These are phyloP conservation scores for Yarrowia sp. DNA, from an alignment of 805 yeast species.

Conservation along the genomic window DNA sequence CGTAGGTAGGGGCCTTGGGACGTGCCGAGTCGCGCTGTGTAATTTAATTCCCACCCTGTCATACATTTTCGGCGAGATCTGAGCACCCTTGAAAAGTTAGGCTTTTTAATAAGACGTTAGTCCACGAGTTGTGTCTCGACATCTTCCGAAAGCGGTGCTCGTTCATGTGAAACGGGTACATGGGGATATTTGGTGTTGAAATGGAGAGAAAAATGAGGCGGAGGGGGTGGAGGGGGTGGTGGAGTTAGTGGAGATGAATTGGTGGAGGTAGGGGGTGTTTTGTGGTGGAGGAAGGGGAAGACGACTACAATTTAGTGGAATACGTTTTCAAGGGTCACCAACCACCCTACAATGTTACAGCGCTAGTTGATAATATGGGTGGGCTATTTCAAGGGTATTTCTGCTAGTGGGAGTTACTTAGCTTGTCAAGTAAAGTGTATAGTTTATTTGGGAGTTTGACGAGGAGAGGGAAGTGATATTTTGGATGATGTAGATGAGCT, in stretches of 20 bases:
- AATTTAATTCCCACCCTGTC: background rate
- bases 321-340: too few species aligned
- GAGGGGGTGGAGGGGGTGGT: background rate
- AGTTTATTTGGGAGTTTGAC: too few species aligned
- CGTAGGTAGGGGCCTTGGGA: background rate
- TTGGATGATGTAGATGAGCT: too few species aligned
- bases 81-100: background rate
- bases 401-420: too few species aligned
- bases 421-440: too few species aligned
- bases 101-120: background rate
- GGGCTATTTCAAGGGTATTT: too few species aligned
- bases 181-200: background rate
- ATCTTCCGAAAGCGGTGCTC: background rate
- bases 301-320: too few species aligned
- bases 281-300: too few species aligned
- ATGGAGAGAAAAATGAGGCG: background rate
- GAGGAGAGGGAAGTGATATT: too few species aligned
- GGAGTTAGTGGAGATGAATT: background rate
- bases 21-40: background rate
- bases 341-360: too few species aligned
- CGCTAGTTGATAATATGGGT: too few species aligned
- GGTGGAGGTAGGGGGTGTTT: background rate
- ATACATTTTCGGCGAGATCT: background rate
- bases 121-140: background rate
- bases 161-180: conserved; percentile 14